These are phyloP conservation scores for Gynochthodes officinalis DNA, from an alignment of 257 asterid species.

Conservation along the genomic window DNA sequence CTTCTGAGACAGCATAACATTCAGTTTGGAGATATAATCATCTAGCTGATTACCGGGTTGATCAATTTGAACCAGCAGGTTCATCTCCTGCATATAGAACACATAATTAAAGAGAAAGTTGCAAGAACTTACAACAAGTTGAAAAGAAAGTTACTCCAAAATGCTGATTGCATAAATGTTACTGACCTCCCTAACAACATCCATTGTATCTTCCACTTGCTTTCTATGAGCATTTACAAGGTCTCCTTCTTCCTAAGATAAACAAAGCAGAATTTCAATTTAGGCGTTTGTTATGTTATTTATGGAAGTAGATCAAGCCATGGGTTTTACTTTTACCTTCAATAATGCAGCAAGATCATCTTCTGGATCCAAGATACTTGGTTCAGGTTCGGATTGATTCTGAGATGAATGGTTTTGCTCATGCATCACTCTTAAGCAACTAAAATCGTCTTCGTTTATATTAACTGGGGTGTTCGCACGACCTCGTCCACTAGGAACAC, in stretches of 20 bases:
- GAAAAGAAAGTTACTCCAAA: background rate
- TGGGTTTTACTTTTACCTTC: conserved; percentile 20
- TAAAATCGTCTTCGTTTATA: conserved; percentile 16
- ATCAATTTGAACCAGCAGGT: conserved; percentile 30
- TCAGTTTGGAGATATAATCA: conserved; percentile 28
- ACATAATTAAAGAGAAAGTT: background rate
- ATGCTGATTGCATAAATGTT: too few relatives aligned
- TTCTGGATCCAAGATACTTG: conserved; percentile 17
- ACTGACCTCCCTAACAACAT: conserved; percentile 45
- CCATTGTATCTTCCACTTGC: conserved; percentile 95
- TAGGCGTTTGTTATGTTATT: background rate
- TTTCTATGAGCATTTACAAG: conserved; percentile 80
- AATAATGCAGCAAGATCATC: conserved; percentile 25
- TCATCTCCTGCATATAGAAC: conserved; percentile 33
- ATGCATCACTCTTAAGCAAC: conserved; percentile 9
- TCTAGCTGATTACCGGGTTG: conserved; percentile 39
- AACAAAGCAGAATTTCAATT: conserved; percentile 9
- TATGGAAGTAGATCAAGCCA: background rate
- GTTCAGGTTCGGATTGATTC: conserved; percentile 16
- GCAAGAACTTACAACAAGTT: background rate
- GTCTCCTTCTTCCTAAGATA: conserved; percentile 50
- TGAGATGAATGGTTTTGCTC: conserved; percentile 20
- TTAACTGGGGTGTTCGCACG: conserved; percentile 10
- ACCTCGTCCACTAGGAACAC: conserved; percentile 20
- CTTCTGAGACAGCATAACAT: conserved; percentile 30